These are phyloP conservation scores for Aspergillus indologenus DNA, from an alignment of 495 filamentous ascomycete species.

Conservation along the genomic window DNA sequence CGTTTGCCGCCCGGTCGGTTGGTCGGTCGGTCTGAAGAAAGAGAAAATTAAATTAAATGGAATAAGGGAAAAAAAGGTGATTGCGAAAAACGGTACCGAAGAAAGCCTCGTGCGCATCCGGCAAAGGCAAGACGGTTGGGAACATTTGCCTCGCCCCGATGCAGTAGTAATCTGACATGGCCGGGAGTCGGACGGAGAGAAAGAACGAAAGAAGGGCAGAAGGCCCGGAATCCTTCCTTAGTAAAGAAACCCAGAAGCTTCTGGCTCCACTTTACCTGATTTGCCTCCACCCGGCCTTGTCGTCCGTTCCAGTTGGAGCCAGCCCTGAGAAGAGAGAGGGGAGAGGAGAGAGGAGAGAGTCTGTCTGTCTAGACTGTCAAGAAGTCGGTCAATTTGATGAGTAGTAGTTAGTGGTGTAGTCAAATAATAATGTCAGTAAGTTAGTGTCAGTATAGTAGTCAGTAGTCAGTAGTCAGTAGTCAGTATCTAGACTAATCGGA, in stretches of 20 bases:
- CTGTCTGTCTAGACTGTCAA: neutral
- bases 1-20: slow-evolving; percentile 7
- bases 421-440: too few relatives aligned
- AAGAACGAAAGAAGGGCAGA: neutral
- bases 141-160: neutral
- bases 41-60: neutral
- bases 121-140: slow-evolving; percentile 1
- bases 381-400: too few relatives aligned
- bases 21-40: too few relatives aligned
- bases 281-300: slow-evolving; percentile 10
- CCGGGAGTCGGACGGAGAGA: neutral
- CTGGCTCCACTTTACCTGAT: slow-evolving; percentile 10
- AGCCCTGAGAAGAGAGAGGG: neutral
- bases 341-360: neutral
- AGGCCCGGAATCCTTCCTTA: slow-evolving; percentile 2
- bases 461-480: neutral
- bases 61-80: neutral
- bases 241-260: slow-evolving; percentile 9
- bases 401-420: too few relatives aligned
- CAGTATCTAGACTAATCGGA: neutral
- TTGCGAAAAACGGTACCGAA: neutral
- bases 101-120: slow-evolving; percentile 7
- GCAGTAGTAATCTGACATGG: slow-evolving; percentile 1
- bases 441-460: too few relatives aligned
- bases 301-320: neutral